phyloP scores from a whole-genome alignment of 2,329 filamentous ascomycete species.

The Chaetomium globosum region DNA sequence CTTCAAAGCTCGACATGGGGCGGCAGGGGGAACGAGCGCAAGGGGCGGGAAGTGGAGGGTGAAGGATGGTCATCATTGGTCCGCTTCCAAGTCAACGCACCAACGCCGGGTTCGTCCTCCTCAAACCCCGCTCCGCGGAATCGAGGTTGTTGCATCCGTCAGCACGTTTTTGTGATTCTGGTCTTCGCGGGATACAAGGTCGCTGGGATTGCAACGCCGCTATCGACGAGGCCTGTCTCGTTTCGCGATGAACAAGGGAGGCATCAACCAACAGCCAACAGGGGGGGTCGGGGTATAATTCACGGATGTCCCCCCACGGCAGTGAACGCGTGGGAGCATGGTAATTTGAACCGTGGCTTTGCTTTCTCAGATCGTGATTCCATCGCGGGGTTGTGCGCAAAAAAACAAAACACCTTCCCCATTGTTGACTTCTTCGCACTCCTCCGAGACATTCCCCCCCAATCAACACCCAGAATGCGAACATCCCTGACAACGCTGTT shows the following conservation, averaged over 20 bases:
- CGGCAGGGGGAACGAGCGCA: not conserved
- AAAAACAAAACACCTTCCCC: not conserved
- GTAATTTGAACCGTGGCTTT: not conserved
- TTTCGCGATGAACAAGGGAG: not conserved
- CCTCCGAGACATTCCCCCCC: not conserved
- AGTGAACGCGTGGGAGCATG: not conserved
- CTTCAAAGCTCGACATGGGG: not conserved
- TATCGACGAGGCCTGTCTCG: not conserved
- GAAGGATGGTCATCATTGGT: not conserved
- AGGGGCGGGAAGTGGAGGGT: not conserved
- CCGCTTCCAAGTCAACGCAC: not conserved
- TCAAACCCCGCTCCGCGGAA: not conserved
- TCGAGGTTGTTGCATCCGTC: not conserved
- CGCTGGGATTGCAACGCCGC: not conserved
- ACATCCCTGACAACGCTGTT: constrained; percentile 5
- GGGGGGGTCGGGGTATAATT: not conserved
- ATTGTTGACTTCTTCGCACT: not conserved
- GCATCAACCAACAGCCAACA: not conserved
- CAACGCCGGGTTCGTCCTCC: not conserved
- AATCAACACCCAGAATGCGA: constrained; percentile 3
- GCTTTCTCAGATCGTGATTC: not conserved
- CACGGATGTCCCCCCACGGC: not conserved
- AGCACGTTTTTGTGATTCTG: not conserved
- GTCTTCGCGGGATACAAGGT: not conserved
- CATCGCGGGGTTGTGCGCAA: not conserved